Percentiles rank a stretch among this genome's conserved stretches.
These are phyloP conservation scores for Solanum sejunctum DNA, from an alignment of 257 asterid species.

Conservation along the genomic window DNA sequence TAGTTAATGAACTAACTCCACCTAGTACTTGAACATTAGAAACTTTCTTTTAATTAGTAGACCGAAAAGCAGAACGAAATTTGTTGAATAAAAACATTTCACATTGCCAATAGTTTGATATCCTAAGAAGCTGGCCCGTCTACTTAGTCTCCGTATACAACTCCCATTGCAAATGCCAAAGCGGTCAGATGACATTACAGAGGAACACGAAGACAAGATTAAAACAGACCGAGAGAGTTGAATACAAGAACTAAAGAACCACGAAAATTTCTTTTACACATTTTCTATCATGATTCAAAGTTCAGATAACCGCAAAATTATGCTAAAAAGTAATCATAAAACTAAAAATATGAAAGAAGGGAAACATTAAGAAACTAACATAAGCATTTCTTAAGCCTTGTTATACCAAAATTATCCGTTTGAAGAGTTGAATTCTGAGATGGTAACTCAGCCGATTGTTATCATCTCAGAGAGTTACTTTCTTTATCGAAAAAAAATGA, in stretches of 20 bases:
- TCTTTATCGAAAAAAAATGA: neutral
- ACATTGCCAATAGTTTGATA: neutral
- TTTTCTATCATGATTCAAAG: neutral
- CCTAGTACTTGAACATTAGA: neutral
- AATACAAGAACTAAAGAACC: neutral
- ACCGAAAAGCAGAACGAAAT: neutral
- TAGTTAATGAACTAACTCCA: neutral
- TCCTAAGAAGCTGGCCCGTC: neutral
- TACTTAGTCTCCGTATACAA: neutral
- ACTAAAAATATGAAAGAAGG: neutral
- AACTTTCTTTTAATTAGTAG: neutral
- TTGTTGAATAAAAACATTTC: neutral
- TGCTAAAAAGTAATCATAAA: neutral
- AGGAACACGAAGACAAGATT: neutral
- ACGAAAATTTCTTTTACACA: neutral
- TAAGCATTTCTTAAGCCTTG: neutral
- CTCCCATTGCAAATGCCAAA: neutral
- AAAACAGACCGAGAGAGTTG: neutral
- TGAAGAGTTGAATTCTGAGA: neutral
- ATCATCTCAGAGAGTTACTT: neutral
- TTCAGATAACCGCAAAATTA: neutral
- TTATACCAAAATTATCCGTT: neutral
- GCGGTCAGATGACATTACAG: neutral
- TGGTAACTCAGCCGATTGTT: neutral
- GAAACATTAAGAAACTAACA: neutral